phyloP scores from a whole-genome alignment of 2,329 filamentous ascomycete species.

The Aspergillus ibericus region DNA sequence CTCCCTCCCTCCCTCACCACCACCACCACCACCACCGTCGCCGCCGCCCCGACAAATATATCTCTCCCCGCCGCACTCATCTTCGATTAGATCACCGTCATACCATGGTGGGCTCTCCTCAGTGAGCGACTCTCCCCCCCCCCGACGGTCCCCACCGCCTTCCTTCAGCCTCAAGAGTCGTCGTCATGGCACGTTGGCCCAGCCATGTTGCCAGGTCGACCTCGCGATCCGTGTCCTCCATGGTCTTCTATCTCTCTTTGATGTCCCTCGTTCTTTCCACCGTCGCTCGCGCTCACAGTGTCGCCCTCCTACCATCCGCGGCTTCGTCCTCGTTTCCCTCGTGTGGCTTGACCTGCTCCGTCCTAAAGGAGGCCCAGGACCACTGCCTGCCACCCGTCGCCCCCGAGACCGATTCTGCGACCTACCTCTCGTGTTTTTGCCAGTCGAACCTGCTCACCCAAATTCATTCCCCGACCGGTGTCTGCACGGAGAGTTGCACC shows the following conservation, averaged over 20 bases:
- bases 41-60: background rate
- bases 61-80: background rate
- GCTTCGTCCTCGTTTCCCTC: constrained; percentile 55
- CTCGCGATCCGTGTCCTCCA: constrained; percentile 4
- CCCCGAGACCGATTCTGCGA: constrained; percentile 49
- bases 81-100: background rate
- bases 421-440: constrained; percentile 74
- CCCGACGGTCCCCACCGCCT: constrained; percentile 18
- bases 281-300: constrained; percentile 23
- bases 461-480: constrained; percentile 58
- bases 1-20: background rate
- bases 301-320: constrained; percentile 36
- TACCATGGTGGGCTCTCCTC: constrained; percentile 18
- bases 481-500: constrained; percentile 64
- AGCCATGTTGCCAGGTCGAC: constrained; percentile 4
- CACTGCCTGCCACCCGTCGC: constrained; percentile 65
- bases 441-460: constrained; percentile 58
- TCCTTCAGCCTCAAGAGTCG: constrained; percentile 8
- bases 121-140: constrained; percentile 6
- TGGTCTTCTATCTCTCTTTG: constrained; percentile 16
- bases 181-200: constrained; percentile 15
- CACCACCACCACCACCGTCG: background rate
- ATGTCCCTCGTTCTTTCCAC: constrained; percentile 19
- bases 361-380: constrained; percentile 68
- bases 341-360: constrained; percentile 61